These are phyloP conservation scores for Auriscalpium orientale DNA, from an alignment of 768 basidiomycete genomes.

Conservation along the genomic window DNA sequence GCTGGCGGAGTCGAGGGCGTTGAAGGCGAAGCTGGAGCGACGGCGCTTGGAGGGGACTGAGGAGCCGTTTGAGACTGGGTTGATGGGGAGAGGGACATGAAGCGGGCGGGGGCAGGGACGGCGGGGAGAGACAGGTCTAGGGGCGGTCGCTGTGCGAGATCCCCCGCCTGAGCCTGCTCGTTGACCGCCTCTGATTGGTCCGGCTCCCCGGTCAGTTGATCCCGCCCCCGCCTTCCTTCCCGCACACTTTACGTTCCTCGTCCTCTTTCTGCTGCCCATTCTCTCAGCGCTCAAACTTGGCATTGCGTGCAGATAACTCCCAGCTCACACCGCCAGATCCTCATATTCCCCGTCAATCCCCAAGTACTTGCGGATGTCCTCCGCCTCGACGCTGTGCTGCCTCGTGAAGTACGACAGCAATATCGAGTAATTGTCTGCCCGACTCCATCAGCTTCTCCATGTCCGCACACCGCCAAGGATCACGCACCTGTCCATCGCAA, in stretches of 20 bases:
- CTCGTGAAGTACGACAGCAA: constrained; percentile 60
- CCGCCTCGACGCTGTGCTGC: constrained; percentile 47
- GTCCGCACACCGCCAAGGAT: background rate
- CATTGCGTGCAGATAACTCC: background rate
- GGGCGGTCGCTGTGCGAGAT: background rate
- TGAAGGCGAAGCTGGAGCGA: constrained; percentile 28
- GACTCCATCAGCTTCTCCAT: background rate
- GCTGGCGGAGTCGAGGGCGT: constrained; percentile 20
- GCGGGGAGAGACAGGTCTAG: background rate
- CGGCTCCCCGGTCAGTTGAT: background rate
- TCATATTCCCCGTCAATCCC: constrained; percentile 71
- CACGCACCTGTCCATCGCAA: constrained; percentile 82
- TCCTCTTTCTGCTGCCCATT: background rate
- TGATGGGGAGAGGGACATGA: constrained; percentile 64
- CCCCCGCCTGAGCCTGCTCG: background rate
- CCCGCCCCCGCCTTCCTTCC: background rate
- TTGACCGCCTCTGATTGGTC: background rate
- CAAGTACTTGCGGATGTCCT: constrained; percentile 60
- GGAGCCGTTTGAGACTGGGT: constrained; percentile 49
- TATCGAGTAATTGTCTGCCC: constrained; percentile 61
- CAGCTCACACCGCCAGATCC: constrained; percentile 35
- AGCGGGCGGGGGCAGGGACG: constrained; percentile 4
- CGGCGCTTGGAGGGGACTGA: constrained; percentile 45
- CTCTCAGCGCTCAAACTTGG: background rate
- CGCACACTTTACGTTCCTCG: no score